A percentile compares a stretch with the other conserved stretches of the same genome.
Conservation (phyloP, 2,329 filamentous ascomycete species). For the Claviceps paspali region DNA sequence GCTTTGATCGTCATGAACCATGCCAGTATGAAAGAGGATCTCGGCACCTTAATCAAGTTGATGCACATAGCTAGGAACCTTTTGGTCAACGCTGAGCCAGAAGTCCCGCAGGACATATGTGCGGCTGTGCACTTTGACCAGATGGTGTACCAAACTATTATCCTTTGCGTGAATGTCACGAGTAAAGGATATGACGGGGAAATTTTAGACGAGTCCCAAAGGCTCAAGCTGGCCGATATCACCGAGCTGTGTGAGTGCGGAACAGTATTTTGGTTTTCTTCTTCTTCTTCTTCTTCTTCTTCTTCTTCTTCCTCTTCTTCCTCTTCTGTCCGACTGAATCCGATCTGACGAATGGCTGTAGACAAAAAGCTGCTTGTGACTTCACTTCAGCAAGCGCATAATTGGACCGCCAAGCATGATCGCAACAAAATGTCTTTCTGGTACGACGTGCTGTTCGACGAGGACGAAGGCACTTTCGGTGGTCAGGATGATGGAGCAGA, state of each 20-base stretch:
- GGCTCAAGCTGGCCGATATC: conserved; percentile 44
- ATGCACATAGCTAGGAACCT: conserved; percentile 53
- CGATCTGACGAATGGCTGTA: conserved; percentile 14
- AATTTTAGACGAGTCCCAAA: conserved; percentile 40
- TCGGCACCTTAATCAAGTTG: conserved; percentile 49
- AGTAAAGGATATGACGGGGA: conserved; percentile 54
- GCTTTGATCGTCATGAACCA: conserved; percentile 49
- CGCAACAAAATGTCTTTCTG: conserved; percentile 57
- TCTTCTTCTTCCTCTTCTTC: conserved; percentile 3
- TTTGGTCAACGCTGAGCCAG: conserved; percentile 47
- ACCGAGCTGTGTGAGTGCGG: conserved; percentile 42
- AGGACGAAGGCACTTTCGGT: conserved; percentile 31
- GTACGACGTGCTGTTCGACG: conserved; percentile 50
- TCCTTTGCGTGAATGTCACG: conserved; percentile 50
- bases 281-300: neutral
- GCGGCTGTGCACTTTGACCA: conserved; percentile 49
- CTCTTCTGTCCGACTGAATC: neutral
- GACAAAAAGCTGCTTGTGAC: conserved; percentile 54
- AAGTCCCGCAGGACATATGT: conserved; percentile 50
- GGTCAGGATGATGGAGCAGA: conserved; percentile 36
- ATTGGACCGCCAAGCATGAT: conserved; percentile 55
- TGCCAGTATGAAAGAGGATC: conserved; percentile 42
- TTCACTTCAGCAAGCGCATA: conserved; percentile 50
- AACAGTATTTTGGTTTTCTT: no score
- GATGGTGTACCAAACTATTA: conserved; percentile 50